Base-by-base conservation (phyloP, 352 stramenopile species). In the Globisporangium polare region DNA sequence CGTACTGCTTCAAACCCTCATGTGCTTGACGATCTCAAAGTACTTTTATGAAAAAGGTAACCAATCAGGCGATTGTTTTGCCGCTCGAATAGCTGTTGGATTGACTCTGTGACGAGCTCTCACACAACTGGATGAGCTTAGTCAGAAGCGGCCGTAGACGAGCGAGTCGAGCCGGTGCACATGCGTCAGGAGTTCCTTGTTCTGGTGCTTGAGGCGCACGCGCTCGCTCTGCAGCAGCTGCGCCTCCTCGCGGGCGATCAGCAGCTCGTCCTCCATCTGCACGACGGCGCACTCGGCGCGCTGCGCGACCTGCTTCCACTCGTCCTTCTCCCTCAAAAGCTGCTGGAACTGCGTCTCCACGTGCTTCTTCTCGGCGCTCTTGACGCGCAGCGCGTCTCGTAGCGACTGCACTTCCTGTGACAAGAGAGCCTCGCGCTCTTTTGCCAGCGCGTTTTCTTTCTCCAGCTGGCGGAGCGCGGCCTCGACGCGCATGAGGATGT, bases 141-240 rank as follows among this genome's bases (percentile, higher is more conserved):
- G n/a, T n/a, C n/a, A 90, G 68, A 93, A 91, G 2, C 81, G 80
- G 1, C 81, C 81, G 59, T 92, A 90, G 43, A 92, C 80, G 26
- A 92, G 72, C 17, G 80, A 84, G 56, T 92, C 82, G 39, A 90
- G 75, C 4, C 84, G 80, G 65, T 89, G 80, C 9, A 94, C 82
- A 20, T 92, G 82, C 4, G 79, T 75, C 5, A 83, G 59, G 4
- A 94, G 65, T 63, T 93, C 81, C 53, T 74, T 76, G 71, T 93
- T 93, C 50, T 90, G 81, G 13, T 77, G 75, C 65, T 87, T 77
- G 29, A 94, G 73, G 0, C 84, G 73, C 42, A 75, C 49, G 27
- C 72, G 73, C 57, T 92, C 82, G 46, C 73, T 74, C 10, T 67
- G 71, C 33, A 90, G 63, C n/a, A 92, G 67, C 33, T 88, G 75